Evolutionary conservation across 2,329 filamentous ascomycete genomes (phyloP).

Genomic region (Pseudonectria buxi): DNA sequence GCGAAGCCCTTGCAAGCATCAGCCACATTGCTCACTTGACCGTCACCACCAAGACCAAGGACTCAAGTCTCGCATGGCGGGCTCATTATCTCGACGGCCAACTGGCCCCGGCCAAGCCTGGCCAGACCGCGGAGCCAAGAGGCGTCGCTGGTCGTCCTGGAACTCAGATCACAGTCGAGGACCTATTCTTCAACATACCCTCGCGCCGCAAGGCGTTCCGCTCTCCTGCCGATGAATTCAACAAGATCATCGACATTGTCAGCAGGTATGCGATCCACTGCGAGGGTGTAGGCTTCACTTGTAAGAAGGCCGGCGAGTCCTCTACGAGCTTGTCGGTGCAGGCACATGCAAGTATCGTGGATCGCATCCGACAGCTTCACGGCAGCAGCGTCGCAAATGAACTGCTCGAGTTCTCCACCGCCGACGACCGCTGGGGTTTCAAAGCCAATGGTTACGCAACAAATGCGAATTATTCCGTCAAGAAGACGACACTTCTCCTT

Average conservation of each 20-base stretch:
- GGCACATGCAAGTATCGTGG: conserved; percentile 61
- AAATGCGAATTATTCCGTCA: conserved; percentile 91
- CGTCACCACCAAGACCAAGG: conserved; percentile 87
- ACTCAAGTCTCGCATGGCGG: conserved; percentile 83
- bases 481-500: conserved; percentile 77
- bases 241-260: conserved; percentile 93
- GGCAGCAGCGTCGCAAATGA: conserved; percentile 81
- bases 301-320: conserved; percentile 91
- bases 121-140: conserved; percentile 79
- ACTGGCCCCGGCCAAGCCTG: conserved; percentile 76
- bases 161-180: conserved; percentile 93
- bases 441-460: conserved; percentile 73
- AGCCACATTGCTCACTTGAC: conserved; percentile 95
- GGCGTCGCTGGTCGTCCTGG: conserved; percentile 80
- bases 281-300: conserved; percentile 84
- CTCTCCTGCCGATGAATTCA: conserved; percentile 88
- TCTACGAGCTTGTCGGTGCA: conserved; percentile 76
- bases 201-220: conserved; percentile 84
- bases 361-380: conserved; percentile 87
- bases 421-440: conserved; percentile 77
- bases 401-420: conserved; percentile 66
- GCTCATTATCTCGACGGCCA: conserved; percentile 81
- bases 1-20: conserved; percentile 93
- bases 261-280: conserved; percentile 93
- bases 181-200: conserved; percentile 94